Conservation (phyloP, 139 green algal species). For the Tetradesmus lagerheimii region DNA sequence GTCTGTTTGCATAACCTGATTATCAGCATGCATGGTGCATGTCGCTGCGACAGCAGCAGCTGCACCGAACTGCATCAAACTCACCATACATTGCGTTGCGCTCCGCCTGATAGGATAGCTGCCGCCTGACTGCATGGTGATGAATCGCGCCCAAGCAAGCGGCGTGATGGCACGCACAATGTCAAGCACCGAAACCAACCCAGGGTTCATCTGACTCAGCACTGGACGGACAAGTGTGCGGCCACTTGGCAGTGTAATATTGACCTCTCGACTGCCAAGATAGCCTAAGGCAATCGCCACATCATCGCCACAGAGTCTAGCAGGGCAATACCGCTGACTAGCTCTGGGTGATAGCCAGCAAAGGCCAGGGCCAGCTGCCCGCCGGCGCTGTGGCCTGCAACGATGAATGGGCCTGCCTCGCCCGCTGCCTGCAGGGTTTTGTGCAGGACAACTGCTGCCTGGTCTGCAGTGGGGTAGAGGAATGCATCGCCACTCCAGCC, state of each 20-base stretch:
- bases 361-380: conserved; percentile 8
- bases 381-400: conserved; percentile 23
- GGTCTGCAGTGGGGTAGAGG: not conserved
- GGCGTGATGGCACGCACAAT: conserved; percentile 21
- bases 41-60: too few species aligned
- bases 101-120: conserved; percentile 2
- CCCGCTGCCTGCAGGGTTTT: conserved; percentile 9
- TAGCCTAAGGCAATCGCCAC: conserved; percentile 24
- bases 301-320: conserved; percentile 24
- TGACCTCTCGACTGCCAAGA: not conserved
- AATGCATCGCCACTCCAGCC: conserved; percentile 7
- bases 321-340: not conserved
- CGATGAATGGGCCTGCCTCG: conserved; percentile 16
- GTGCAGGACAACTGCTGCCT: not conserved
- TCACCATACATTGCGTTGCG: conserved; percentile 23
- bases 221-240: not conserved
- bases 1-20: too few species aligned
- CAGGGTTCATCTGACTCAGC: not conserved
- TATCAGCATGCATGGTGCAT: too few species aligned
- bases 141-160: conserved; percentile 18
- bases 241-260: conserved; percentile 4
- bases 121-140: not conserved
- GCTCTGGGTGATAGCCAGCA: not conserved
- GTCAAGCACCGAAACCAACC: not conserved
- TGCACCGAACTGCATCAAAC: too few species aligned